phyloP scores from a whole-genome alignment of 1,139 yeast species.

The Candida sp. region DNA sequence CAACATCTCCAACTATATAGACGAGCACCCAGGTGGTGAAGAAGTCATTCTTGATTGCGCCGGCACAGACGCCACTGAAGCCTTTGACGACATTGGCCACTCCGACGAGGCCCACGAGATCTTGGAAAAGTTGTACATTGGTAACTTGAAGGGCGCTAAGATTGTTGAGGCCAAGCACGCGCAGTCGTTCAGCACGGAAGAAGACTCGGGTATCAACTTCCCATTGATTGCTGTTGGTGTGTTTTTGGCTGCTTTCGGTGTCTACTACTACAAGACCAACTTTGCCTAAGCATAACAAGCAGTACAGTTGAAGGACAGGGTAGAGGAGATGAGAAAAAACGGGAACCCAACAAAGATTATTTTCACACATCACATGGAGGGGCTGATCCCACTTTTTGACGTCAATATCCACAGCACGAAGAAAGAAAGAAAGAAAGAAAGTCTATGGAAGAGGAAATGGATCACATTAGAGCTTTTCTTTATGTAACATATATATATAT shows the following conservation, averaged over 20 bases:
- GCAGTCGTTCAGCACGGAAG: conserved; percentile 21
- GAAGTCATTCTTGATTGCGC: conserved; percentile 57
- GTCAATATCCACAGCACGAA: not conserved
- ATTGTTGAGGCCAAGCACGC: conserved; percentile 14
- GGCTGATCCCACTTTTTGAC: too few species aligned
- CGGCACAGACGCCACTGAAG: conserved; percentile 64
- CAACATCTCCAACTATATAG: conserved; percentile 52
- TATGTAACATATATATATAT: not conserved
- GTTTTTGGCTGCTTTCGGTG: conserved; percentile 59
- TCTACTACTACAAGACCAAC: conserved; percentile 42
- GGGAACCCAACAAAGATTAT: too few species aligned
- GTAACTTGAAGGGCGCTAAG: conserved; percentile 54
- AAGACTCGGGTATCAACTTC: conserved; percentile 28
- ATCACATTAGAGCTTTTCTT: not conserved
- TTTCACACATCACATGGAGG: too few species aligned
- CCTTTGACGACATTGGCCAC: conserved; percentile 88
- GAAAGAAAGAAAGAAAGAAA: not conserved
- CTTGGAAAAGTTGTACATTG: conserved; percentile 69
- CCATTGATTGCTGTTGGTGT: conserved; percentile 52
- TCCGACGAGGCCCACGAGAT: conserved; percentile 93
- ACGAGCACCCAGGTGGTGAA: conserved; percentile 59
- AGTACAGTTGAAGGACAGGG: too few species aligned
- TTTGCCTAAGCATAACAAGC: conserved; percentile 7
- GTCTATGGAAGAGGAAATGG: not conserved
- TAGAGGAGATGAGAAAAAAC: too few species aligned